These are phyloP conservation scores for Macadamia integrifolia DNA, from an alignment of 164 flowering plant species.

Conservation along the genomic window DNA sequence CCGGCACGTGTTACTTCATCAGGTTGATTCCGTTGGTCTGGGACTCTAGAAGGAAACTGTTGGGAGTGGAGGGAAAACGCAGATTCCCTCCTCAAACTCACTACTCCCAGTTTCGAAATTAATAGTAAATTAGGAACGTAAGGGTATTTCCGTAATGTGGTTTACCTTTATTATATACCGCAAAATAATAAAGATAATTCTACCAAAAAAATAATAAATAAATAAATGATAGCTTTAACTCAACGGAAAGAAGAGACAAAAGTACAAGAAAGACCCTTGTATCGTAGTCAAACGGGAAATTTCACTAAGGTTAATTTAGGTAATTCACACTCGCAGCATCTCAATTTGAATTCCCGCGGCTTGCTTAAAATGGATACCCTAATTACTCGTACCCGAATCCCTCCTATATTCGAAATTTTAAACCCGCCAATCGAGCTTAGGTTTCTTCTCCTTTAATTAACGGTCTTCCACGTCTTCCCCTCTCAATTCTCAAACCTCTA, in stretches of 20 bases:
- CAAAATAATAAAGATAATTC: too few relatives aligned
- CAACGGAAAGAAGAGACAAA: background rate
- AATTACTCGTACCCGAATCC: conserved; percentile 8
- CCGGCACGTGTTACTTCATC: too few relatives aligned
- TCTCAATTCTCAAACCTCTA: conserved; percentile 4
- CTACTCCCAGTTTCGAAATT: too few relatives aligned
- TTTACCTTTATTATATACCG: too few relatives aligned
- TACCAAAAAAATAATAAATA: too few relatives aligned
- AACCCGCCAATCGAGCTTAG: conserved; percentile 9
- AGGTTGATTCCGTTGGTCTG: too few relatives aligned
- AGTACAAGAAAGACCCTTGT: background rate
- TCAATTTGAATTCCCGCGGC: conserved; percentile 17
- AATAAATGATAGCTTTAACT: background rate
- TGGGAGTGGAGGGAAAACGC: too few relatives aligned
- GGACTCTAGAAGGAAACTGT: too few relatives aligned
- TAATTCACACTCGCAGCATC: background rate
- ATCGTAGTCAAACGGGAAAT: background rate
- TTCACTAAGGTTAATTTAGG: background rate
- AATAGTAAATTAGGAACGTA: too few relatives aligned
- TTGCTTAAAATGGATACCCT: background rate
- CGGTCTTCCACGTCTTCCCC: conserved; percentile 8
- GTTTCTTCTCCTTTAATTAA: conserved; percentile 6
- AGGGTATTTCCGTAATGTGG: too few relatives aligned
- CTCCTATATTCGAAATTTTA: conserved; percentile 12
- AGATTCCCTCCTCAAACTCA: too few relatives aligned